Base-by-base conservation (phyloP, 2,329 filamentous ascomycete species). In the Raffaelea arxii region DNA sequence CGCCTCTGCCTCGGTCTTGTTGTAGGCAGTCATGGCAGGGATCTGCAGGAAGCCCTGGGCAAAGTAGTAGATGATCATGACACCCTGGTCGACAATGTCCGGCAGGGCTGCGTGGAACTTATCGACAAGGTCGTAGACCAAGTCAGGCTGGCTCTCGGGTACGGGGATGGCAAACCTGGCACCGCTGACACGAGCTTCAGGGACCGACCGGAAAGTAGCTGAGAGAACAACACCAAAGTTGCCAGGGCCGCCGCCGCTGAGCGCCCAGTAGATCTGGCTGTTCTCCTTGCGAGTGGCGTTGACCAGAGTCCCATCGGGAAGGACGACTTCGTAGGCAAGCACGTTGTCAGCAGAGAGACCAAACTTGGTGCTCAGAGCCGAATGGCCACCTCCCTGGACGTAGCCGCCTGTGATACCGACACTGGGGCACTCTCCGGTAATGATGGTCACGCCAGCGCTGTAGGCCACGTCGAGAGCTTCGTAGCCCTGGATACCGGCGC, bases 381-480 rank as follows among this genome's bases (percentile, higher is more conserved):
- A 68, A 53, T 80, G 77, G 0, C 78, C 78, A 12, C 75, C 78
- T 4, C 77, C 78, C 58, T 78, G 74, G 1, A 69, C 69, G 49
- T 77, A 79, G 2, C 78, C 79, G n/a, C 79, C 79, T 1, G 75
- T 71, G 12, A 78, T 56, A 9, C 78, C 78, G 4, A 82, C 77
- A 1, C 73, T 46, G 6, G 44, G 37, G 27, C 44, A 46, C 19
- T 46, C 44, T 25, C 44, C 44, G 2, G 37, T 41, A 11, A 46
- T n/a, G 6, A 35, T n/a, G 9, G 14, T 14, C 4, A 23, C 19
- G 25, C 38, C 38, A 16, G 44, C 37, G 5, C 4, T 38, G 23
- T 41, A 27, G 3, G 72, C 74, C 35, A 65, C 67, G 24, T 67
- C 66, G 53, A 78, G 77, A 1, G 75, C 59, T 48, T 80, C 74